Percentiles rank a stretch among this genome's conserved stretches.
phyloP scores from a whole-genome alignment of 2,329 filamentous ascomycete genomes.

The Didymella sp. region DNA sequence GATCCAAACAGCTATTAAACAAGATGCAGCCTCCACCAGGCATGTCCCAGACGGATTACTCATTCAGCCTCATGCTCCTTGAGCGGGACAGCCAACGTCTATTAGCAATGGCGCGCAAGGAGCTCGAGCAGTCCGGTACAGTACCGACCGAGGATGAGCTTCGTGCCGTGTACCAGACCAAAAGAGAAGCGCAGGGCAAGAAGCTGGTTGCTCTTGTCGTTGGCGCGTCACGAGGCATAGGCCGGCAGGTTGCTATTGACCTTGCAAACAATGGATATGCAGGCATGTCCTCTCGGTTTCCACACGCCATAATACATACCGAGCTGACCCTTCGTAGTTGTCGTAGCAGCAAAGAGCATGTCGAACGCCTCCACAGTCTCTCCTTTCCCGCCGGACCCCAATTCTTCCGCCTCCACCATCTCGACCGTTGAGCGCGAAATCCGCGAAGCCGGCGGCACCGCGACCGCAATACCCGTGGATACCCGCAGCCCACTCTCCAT shows the following conservation, averaged over 20 bases:
- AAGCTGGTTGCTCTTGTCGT: constrained; percentile 72
- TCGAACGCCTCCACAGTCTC: constrained; percentile 64
- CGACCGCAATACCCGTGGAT: constrained; percentile 73
- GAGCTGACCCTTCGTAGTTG: constrained; percentile 64
- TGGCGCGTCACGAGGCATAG: constrained; percentile 81
- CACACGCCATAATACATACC: too few species aligned
- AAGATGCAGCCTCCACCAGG: neutral
- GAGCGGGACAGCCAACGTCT: neutral
- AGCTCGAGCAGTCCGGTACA: constrained; percentile 1
- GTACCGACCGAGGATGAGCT: neutral
- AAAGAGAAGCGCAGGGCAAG: neutral
- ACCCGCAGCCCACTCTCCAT: constrained; percentile 64
- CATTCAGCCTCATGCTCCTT: neutral
- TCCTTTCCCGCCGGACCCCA: constrained; percentile 77
- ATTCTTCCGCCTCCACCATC: constrained; percentile 77
- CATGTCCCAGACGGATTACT: constrained; percentile 3
- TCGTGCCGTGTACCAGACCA: constrained; percentile 11
- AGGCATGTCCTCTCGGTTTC: constrained; percentile 56
- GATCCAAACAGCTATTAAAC: neutral
- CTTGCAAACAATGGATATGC: constrained; percentile 73
- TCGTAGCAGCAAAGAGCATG: constrained; percentile 77
- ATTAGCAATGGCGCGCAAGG: neutral
- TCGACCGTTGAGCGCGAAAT: constrained; percentile 82
- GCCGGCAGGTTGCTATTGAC: constrained; percentile 79
- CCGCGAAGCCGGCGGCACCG: constrained; percentile 66